Percentiles rank a stretch among this genome's conserved stretches.
Evolutionary conservation across 2,329 filamentous ascomycete genomes (phyloP).

Genomic region (Phyllosticta citribraziliensis): DNA sequence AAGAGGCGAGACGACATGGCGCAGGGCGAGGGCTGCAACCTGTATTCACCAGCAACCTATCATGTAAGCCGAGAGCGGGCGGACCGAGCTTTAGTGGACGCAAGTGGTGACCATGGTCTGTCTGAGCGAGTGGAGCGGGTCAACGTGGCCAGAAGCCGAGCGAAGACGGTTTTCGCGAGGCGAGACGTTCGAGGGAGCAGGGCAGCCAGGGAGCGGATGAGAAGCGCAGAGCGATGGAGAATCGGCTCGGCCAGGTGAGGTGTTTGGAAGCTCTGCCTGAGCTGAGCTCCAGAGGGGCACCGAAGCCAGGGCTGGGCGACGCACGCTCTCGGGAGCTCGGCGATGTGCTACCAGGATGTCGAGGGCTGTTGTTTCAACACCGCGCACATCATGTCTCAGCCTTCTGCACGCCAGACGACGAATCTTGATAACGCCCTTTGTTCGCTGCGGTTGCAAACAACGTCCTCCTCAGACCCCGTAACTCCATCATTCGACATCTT

Average conservation of each 20-base stretch:
- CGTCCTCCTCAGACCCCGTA: background rate
- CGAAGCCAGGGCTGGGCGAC: background rate
- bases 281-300: background rate
- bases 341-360: background rate
- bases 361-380: background rate
- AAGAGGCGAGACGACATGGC: constrained; percentile 23
- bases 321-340: background rate
- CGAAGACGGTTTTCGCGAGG: background rate
- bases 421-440: background rate
- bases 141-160: background rate
- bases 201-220: background rate
- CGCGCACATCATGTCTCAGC: background rate
- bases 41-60: background rate
- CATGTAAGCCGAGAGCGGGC: background rate
- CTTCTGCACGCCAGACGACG: background rate
- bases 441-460: background rate
- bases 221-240: background rate
- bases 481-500: background rate
- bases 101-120: background rate
- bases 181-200: background rate
- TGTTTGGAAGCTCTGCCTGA: background rate
- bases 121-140: background rate
- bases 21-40: background rate
- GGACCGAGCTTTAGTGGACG: background rate
- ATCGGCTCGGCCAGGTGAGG: background rate